phyloP scores from a whole-genome alignment of 208 protist species.

The Trypanosoma platydactyli region DNA sequence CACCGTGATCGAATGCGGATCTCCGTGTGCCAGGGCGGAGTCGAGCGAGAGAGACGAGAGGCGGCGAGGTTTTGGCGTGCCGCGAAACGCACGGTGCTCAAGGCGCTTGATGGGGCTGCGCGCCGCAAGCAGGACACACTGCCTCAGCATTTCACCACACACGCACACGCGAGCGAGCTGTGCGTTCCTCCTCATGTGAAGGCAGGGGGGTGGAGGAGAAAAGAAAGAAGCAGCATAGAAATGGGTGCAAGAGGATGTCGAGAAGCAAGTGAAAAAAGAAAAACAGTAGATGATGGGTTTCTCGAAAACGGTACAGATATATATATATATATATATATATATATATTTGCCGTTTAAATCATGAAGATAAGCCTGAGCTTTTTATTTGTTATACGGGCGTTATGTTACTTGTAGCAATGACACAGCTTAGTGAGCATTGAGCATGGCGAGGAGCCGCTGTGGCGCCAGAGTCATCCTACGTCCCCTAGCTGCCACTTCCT shows the following conservation, averaged over 20 bases:
- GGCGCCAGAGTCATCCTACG: constrained; percentile 48
- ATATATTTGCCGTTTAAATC: constrained; percentile 1
- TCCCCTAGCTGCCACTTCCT: constrained; percentile 53
- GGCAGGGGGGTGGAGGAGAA: too few species aligned
- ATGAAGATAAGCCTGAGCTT: too few species aligned
- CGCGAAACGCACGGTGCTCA: neutral
- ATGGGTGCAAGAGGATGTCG: too few species aligned
- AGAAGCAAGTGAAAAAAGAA: too few species aligned
- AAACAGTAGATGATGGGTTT: too few species aligned
- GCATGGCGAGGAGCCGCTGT: constrained; percentile 60
- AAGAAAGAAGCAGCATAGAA: too few species aligned
- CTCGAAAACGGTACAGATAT: too few species aligned
- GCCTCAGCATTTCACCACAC: constrained; percentile 1
- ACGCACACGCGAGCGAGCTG: too few species aligned
- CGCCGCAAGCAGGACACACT: neutral
- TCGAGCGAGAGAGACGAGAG: neutral
- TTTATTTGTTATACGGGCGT: constrained; percentile 4
- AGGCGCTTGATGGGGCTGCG: constrained; percentile 17
- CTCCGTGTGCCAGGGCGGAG: constrained; percentile 4
- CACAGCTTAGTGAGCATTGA: constrained; percentile 36
- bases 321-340: neutral
- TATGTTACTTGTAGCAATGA: neutral
- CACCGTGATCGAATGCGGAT: constrained; percentile 18
- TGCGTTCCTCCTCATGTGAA: too few species aligned
- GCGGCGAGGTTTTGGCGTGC: neutral